Base-by-base conservation (phyloP, 2,329 filamentous ascomycete species). In the Colletotrichum musae region DNA sequence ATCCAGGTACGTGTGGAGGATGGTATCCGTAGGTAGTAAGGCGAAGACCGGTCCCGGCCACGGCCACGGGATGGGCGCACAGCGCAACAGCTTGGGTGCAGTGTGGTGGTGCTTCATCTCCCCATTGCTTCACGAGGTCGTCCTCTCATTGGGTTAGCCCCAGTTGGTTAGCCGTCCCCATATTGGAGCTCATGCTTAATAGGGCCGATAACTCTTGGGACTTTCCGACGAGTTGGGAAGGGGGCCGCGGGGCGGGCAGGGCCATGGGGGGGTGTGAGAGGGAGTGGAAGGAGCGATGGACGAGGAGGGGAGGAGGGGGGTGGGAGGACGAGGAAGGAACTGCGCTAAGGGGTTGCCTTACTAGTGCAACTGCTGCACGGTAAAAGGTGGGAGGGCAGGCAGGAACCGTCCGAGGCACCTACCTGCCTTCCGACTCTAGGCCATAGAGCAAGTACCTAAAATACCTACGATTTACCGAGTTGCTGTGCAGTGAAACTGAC, bases 181-280 rank as follows among this genome's bases (percentile, higher is more conserved):
- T 69, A 26, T 69, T 69, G 62, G 21, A 66, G 32, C 62, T 67
- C 62, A 60, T 67, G 56, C 62, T 69, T 61, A 69, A 69, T 39
- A 69, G 67, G 67, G 62, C 67, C 67, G 67, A 69, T 69, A 67
- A 57, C 67, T 61, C 50, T 69, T 69, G 56, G 51, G 56, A 43
- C 51, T 60, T 69, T 58, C 66, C 66, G 66, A 66, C 56, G 62
- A 66, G 62, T 57, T 69, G 66, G 66, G 66, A 66, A 69, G 66
- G 66, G 57, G 61, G 66, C 56, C 66, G 62, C 56, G 66, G 66
- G 66, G 66, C 62, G 51, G 54, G 62, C 61, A 60, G 56, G 62
- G 61, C 54, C 51, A 18, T 50, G 66, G 66, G 66, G 66, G 41
- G 16, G 36, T 10, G 41, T 43, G 41, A 4, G 15, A 43, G 41